phyloP scores from a whole-genome alignment of 371 early-diverging fungal genomes.

The Batrachochytrium dendrobatidis region DNA sequence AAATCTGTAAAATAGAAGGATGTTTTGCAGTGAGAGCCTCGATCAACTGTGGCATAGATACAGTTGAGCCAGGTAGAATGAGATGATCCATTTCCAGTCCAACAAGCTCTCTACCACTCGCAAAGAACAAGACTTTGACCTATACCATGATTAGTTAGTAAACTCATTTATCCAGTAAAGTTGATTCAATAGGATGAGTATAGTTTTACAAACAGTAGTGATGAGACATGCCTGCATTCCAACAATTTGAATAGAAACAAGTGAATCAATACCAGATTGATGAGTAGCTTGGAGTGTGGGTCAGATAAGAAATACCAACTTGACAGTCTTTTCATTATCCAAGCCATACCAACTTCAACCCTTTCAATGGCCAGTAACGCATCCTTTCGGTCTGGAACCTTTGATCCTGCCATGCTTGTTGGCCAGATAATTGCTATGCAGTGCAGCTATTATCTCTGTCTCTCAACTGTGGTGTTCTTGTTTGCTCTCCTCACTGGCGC shows the following conservation, averaged over 20 bases:
- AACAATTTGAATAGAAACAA: too few relatives aligned
- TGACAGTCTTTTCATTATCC: too few relatives aligned
- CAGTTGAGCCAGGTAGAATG: neutral
- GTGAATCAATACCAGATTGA: too few relatives aligned
- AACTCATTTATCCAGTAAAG: too few relatives aligned
- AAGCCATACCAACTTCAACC: too few relatives aligned
- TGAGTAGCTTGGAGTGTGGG: too few relatives aligned
- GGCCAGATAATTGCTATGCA: conserved; percentile 43
- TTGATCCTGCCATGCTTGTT: neutral
- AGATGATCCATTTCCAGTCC: neutral
- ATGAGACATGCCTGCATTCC: too few relatives aligned
- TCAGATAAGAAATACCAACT: too few relatives aligned
- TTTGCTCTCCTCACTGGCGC: conserved; percentile 55
- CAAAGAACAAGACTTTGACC: neutral
- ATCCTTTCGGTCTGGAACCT: neutral
- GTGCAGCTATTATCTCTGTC: conserved; percentile 52
- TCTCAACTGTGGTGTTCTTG: conserved; percentile 46
- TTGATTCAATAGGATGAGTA: too few relatives aligned
- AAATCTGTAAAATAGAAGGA: neutral
- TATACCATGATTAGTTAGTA: too few relatives aligned
- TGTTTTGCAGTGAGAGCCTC: neutral
- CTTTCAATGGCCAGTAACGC: too few relatives aligned
- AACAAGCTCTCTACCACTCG: neutral
- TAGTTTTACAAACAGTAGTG: too few relatives aligned
- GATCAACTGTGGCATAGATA: neutral